Percentiles rank a stretch among this genome's conserved stretches.
phyloP scores from a whole-genome alignment of 2,329 filamentous ascomycete genomes.

The Rasamsonia emersonii region DNA sequence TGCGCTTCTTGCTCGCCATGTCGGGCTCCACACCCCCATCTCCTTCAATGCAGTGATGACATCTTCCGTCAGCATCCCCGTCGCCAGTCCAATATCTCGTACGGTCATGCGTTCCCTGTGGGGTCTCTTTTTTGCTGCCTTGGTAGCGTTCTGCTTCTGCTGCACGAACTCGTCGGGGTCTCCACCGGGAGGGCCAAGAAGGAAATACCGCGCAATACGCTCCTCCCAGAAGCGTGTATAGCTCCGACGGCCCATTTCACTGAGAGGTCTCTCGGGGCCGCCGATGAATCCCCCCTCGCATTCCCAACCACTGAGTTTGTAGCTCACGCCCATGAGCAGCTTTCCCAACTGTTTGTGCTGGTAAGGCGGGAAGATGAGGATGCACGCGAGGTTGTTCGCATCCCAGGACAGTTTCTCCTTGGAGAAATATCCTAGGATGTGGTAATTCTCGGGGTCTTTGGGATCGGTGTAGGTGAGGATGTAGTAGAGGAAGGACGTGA shows the following conservation, averaged over 20 bases:
- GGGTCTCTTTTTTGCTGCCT: constrained; percentile 37
- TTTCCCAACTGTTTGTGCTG: constrained; percentile 83
- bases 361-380: constrained; percentile 91
- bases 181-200: constrained; percentile 25
- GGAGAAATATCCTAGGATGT: constrained; percentile 92
- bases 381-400: constrained; percentile 94
- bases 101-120: constrained; percentile 51
- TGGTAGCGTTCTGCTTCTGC: constrained; percentile 20
- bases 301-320: constrained; percentile 80
- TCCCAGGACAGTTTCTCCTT: constrained; percentile 99
- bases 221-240: constrained; percentile 82
- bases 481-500: constrained; percentile 89
- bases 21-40: constrained; percentile 61
- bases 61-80: constrained; percentile 80
- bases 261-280: constrained; percentile 89
- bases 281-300: constrained; percentile 58
- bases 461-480: constrained; percentile 68
- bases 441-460: constrained; percentile 31
- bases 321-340: constrained; percentile 84
- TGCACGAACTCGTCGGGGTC: constrained; percentile 20
- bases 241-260: constrained; percentile 70
- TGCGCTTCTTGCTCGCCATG: constrained; percentile 45
- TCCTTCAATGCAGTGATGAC: constrained; percentile 68
- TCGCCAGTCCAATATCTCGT: constrained; percentile 63
- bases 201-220: constrained; percentile 63